Conservation (phyloP, 2,329 filamentous ascomycete genomes). For the Verticillium dahliae region DNA sequence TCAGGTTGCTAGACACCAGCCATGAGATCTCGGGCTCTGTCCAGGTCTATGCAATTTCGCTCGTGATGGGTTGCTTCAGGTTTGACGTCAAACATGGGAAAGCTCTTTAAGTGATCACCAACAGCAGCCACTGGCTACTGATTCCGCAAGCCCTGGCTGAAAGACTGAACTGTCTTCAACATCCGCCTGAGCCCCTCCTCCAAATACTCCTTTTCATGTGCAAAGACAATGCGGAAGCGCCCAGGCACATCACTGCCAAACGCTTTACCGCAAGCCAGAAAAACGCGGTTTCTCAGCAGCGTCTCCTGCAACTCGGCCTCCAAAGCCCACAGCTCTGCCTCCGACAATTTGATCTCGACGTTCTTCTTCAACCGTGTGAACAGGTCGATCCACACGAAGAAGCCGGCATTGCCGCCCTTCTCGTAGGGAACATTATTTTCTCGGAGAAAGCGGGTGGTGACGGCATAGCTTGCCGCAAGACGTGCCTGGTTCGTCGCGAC, state of each 20-base stretch:
- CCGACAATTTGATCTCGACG: background rate
- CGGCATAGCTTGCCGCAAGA: slow-evolving; percentile 30
- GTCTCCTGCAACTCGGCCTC: slow-evolving; percentile 15
- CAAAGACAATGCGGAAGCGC: slow-evolving; percentile 33
- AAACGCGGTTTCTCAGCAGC: slow-evolving; percentile 23
- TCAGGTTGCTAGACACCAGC: too few species aligned
- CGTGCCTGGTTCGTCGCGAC: slow-evolving; percentile 31
- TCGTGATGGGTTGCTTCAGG: too few species aligned
- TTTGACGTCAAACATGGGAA: too few species aligned
- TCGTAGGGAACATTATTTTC: slow-evolving; percentile 36
- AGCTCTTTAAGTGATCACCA: too few species aligned
- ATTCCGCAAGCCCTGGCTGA: background rate
- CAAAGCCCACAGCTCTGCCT: background rate
- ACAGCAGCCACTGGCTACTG: background rate
- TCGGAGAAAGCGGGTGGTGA: slow-evolving; percentile 26
- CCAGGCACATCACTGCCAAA: slow-evolving; percentile 30
- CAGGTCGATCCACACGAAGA: slow-evolving; percentile 49
- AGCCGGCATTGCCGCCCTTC: slow-evolving; percentile 41
- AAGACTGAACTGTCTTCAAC: background rate
- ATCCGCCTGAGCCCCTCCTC: slow-evolving; percentile 15
- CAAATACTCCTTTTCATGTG: slow-evolving; percentile 22
- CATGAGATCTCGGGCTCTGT: too few species aligned
- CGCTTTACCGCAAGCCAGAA: slow-evolving; percentile 25
- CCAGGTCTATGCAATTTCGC: too few species aligned
- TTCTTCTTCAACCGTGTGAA: slow-evolving; percentile 27